Evolutionary conservation across 208 protist species (phyloP).

Genomic region (Leishmania martiniquensis): DNA sequence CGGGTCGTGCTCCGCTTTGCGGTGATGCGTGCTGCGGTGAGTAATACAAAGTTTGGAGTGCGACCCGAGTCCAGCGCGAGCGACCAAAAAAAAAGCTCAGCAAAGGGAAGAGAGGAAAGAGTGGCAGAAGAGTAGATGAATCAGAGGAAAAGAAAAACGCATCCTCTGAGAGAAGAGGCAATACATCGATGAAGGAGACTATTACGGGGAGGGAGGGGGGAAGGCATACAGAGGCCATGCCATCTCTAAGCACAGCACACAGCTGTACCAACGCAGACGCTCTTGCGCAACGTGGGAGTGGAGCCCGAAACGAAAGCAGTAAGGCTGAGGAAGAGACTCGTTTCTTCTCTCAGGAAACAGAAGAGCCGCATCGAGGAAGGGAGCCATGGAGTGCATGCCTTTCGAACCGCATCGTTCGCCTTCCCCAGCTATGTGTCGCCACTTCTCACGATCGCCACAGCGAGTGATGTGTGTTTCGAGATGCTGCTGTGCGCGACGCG

Average conservation of each 20-base stretch:
- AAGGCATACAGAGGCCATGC: too few species aligned
- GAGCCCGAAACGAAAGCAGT: background rate
- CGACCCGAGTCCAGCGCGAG: background rate
- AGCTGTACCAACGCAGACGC: background rate
- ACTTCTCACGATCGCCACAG: too few species aligned
- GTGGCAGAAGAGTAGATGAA: too few species aligned
- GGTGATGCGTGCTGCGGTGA: background rate
- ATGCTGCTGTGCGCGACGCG: too few species aligned
- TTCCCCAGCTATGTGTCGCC: too few species aligned
- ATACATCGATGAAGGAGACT: too few species aligned
- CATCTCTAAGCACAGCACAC: background rate
- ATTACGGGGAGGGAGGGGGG: too few species aligned
- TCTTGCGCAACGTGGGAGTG: background rate
- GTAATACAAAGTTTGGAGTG: background rate
- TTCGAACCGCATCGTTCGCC: too few species aligned
- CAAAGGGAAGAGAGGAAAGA: slow-evolving; percentile 1
- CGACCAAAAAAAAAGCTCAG: too few species aligned
- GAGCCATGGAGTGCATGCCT: background rate
- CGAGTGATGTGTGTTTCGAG: too few species aligned
- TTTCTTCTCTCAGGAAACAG: background rate
- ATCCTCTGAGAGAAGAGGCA: too few species aligned
- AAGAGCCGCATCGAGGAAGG: background rate
- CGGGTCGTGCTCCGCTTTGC: background rate
- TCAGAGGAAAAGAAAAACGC: too few species aligned
- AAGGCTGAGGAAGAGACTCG: background rate